These are phyloP conservation scores for Zizania latifolia DNA, from an alignment of 176 grass and related monocot genomes.

Conservation along the genomic window DNA sequence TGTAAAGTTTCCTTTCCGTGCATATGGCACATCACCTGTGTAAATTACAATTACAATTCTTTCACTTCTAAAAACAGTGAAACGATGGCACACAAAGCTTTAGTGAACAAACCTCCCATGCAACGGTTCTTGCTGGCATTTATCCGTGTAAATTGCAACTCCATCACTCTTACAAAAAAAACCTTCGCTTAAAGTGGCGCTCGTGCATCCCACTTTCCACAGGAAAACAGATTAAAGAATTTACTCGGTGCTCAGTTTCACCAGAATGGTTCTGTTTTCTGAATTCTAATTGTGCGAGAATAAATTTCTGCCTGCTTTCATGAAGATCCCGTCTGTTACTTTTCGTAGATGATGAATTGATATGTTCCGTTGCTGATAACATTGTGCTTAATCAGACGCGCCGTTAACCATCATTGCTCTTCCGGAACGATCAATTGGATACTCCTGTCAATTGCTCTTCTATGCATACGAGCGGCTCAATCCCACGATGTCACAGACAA, in stretches of 20 bases:
- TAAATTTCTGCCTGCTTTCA: not conserved
- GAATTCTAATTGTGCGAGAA: not conserved
- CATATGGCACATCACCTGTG: not conserved
- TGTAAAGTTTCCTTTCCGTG: not conserved
- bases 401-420: not conserved
- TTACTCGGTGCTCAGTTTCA: not conserved
- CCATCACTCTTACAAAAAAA: not conserved
- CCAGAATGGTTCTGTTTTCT: not conserved
- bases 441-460: not conserved
- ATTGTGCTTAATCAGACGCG: not conserved
- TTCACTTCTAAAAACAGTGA: not conserved
- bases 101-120: not conserved
- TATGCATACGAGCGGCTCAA: slow-evolving; percentile 24
- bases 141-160: not conserved
- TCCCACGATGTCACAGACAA: slow-evolving; percentile 94
- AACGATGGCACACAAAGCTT: not conserved
- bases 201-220: not conserved
- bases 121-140: not conserved
- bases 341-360: not conserved
- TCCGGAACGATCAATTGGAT: not conserved
- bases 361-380: not conserved
- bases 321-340: not conserved
- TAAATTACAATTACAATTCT: not conserved
- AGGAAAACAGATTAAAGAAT: not conserved
- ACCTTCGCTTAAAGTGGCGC: not conserved